Evolutionary conservation across 257 asterid species (phyloP).

Genomic region (Gynochthodes officinalis): DNA sequence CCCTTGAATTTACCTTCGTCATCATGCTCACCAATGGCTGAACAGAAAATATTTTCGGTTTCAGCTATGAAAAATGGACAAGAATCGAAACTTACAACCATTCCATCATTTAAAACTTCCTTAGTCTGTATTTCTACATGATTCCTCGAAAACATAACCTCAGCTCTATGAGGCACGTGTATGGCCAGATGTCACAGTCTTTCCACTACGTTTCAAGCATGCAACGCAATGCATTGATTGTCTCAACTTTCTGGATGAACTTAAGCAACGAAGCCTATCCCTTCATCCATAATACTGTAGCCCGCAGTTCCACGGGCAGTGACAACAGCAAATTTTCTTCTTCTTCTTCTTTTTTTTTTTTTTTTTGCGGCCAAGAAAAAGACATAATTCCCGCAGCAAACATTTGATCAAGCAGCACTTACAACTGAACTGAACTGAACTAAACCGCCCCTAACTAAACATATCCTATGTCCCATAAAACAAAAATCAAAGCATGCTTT

Average conservation of each 20-base stretch:
- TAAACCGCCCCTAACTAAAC: neutral
- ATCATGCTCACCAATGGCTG: neutral
- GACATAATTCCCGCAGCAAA: neutral
- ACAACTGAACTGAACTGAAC: neutral
- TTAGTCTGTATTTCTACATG: neutral
- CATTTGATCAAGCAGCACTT: neutral
- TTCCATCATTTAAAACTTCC: neutral
- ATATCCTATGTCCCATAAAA: too few relatives aligned
- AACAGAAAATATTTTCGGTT: neutral
- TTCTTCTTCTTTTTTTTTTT: too few relatives aligned
- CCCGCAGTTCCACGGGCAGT: neutral
- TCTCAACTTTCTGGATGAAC: neutral
- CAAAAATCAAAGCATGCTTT: too few relatives aligned
- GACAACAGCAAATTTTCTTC: neutral
- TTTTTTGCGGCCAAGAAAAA: neutral
- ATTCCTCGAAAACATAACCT: neutral
- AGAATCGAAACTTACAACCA: too few relatives aligned
- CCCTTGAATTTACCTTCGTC: conserved; percentile 15
- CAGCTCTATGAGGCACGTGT: conserved; percentile 20
- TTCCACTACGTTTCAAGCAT: conserved; percentile 15
- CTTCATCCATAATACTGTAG: neutral
- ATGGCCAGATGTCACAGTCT: conserved; percentile 32
- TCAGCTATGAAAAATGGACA: neutral
- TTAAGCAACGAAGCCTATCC: neutral
- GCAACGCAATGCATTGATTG: neutral